Percentiles rank a stretch among this genome's conserved stretches.
phyloP scores from a whole-genome alignment of 768 basidiomycete species.

The Ramaria rubella region DNA sequence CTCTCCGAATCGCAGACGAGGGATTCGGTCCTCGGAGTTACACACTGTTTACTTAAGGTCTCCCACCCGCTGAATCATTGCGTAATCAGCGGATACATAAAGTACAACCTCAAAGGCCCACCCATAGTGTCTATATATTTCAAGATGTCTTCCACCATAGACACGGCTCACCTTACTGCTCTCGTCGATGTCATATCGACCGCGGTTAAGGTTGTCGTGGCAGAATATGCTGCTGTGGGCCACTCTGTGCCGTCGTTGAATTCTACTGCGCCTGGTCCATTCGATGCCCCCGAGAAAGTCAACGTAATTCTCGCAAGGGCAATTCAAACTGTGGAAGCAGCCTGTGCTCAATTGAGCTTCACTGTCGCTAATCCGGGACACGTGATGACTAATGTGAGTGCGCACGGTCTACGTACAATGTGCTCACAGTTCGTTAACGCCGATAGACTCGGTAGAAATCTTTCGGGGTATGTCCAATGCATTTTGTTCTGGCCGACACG shows the following conservation, averaged over 20 bases:
- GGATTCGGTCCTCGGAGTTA: no score
- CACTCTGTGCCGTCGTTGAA: constrained; percentile 29
- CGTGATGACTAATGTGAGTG: constrained; percentile 26
- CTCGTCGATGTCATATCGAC: constrained; percentile 26
- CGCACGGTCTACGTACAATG: no score
- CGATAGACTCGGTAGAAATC: not conserved
- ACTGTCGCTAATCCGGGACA: constrained; percentile 31
- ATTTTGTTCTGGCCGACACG: not conserved
- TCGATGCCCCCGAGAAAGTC: constrained; percentile 26
- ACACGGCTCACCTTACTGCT: not conserved
- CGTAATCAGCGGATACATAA: no score
- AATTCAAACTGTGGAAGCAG: constrained; percentile 28
- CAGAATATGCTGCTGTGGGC: constrained; percentile 27
- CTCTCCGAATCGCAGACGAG: no score
- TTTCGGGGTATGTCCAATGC: not conserved
- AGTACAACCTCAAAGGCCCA: no score
- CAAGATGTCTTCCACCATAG: not conserved
- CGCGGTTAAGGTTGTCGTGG: constrained; percentile 27
- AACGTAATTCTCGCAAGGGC: constrained; percentile 4
- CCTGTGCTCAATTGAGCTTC: constrained; percentile 30
- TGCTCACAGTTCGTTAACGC: not conserved
- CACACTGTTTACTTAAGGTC: no score
- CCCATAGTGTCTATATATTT: no score
- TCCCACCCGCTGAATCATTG: no score
- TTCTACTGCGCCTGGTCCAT: constrained; percentile 26